Percentiles rank a stretch among this genome's conserved stretches.
Conservation (phyloP, 2,329 filamentous ascomycete species). For the Neoarthrinium moseri region DNA sequence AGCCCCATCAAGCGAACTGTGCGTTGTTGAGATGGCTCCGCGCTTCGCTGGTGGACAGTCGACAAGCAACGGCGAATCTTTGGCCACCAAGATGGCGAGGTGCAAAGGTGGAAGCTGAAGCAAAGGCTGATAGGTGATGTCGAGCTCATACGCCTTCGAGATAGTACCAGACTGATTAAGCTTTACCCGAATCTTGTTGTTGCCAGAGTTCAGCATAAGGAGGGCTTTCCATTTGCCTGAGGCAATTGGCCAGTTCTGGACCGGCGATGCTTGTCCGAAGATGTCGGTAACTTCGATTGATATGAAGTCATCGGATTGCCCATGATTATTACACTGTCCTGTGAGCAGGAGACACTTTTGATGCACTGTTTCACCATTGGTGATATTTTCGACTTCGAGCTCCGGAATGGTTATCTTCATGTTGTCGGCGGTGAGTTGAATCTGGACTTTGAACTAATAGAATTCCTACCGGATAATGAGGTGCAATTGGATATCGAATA, state of each 20-base stretch:
- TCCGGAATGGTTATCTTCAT: background rate
- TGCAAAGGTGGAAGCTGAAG: conserved; percentile 63
- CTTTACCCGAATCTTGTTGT: conserved; percentile 11
- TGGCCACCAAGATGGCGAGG: conserved; percentile 67
- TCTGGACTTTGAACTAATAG: too few species aligned
- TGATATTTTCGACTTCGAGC: conserved; percentile 3
- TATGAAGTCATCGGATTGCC: conserved; percentile 8
- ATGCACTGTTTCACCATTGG: conserved; percentile 9
- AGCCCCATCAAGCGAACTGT: conserved; percentile 57
- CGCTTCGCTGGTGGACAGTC: conserved; percentile 64
- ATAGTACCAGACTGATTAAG: conserved; percentile 1
- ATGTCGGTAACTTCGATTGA: conserved; percentile 10
- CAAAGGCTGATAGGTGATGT: conserved; percentile 51
- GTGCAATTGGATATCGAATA: too few species aligned
- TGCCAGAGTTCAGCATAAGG: conserved; percentile 13
- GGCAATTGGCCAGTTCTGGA: conserved; percentile 14
- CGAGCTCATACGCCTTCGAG: background rate
- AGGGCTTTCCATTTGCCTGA: conserved; percentile 11
- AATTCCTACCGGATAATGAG: too few species aligned
- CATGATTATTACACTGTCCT: conserved; percentile 5
- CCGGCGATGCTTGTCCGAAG: conserved; percentile 1
- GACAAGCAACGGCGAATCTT: conserved; percentile 67
- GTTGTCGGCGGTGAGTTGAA: too few species aligned
- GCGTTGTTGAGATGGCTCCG: conserved; percentile 49
- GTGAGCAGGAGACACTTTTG: conserved; percentile 12